Evolutionary conservation across 2,329 filamentous ascomycete genomes (phyloP).

Genomic region (Pseudogymnoascus sp.): DNA sequence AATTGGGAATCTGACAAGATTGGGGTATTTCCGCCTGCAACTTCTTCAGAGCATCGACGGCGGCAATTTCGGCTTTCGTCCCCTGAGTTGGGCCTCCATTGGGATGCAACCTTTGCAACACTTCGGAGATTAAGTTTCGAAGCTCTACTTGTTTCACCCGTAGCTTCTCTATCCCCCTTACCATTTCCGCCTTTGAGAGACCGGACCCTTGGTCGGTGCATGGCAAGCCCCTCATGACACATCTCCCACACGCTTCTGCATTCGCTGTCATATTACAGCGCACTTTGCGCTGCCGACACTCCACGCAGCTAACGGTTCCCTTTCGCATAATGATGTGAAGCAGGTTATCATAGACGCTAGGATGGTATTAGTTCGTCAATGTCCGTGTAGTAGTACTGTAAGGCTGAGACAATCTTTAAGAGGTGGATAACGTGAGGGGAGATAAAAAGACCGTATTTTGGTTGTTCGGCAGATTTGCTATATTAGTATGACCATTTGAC

Average conservation of each 20-base stretch:
- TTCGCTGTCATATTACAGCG: conserved; percentile 40
- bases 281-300: conserved; percentile 45
- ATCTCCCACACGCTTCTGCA: conserved; percentile 38
- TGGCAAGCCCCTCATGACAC: conserved; percentile 37
- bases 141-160: conserved; percentile 24
- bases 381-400: background rate
- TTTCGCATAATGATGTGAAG: conserved; percentile 29
- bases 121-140: conserved; percentile 23
- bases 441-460: background rate
- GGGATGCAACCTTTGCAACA: conserved; percentile 17
- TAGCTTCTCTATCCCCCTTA: conserved; percentile 14
- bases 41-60: background rate
- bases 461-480: background rate
- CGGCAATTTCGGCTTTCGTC: background rate
- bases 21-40: background rate
- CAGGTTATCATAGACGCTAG: background rate
- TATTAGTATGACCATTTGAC: background rate
- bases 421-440: background rate
- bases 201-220: conserved; percentile 40
- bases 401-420: background rate
- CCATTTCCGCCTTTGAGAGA: conserved; percentile 14
- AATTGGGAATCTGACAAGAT: background rate
- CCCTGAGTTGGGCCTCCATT: conserved; percentile 1
- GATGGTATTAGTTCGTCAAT: background rate
- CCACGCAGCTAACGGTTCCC: conserved; percentile 33